Evolutionary conservation across 2,329 filamentous ascomycete species (phyloP), one percentile per base, ranked within the genome.

Genomic region (Neonectria magnoliae): DNA sequence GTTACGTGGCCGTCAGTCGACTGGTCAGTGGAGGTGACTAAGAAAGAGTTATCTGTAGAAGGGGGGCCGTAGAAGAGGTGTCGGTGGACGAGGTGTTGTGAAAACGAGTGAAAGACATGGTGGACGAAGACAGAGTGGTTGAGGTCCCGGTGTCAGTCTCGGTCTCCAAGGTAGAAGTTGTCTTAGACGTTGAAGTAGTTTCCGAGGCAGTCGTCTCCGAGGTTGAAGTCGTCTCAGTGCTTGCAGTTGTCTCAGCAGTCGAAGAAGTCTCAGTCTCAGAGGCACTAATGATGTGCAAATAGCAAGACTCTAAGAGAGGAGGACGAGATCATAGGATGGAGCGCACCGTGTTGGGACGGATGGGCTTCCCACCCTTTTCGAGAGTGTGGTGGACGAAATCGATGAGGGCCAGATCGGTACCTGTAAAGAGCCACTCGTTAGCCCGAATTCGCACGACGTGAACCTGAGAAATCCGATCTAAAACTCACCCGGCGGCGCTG

Each of bases 1-100:
- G 41, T 20, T 4, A 18, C 7, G 42, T 44, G 42, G 20, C 13
- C 16, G n/a, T 14, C 44, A 14, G 44, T 27, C 10, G 48, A n/a
- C 27, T 42, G n/a, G 9, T 18, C 14, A 13, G 45, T 42, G 54
- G 57, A 41, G 52, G 65, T 65, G 33, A 52, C 29, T 10, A 31
- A 7, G 29, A 31, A 31, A 31, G 29, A 31, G 10, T 8, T 31
- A 10, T 31, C 29, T 9, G 8, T 31, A 4, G 29, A 31, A 31
- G 29, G 10, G 29, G 29, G 9, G 29, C 29, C 29, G 10, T 10
- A 31, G 29, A 31, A 31, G 29, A 31, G 8, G 29, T 31, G 9
- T 31, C 29, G 20, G 61, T 60, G n/a, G 56, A 57, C 16, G 72
- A 69, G 8, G 42, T 57, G 64, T 72, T 75, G 33, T 52, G 44